Evolutionary conservation across 2,329 filamentous ascomycete genomes (phyloP), one percentile per base, ranked within the genome.

Genomic region (Aspergillus cejpii): DNA sequence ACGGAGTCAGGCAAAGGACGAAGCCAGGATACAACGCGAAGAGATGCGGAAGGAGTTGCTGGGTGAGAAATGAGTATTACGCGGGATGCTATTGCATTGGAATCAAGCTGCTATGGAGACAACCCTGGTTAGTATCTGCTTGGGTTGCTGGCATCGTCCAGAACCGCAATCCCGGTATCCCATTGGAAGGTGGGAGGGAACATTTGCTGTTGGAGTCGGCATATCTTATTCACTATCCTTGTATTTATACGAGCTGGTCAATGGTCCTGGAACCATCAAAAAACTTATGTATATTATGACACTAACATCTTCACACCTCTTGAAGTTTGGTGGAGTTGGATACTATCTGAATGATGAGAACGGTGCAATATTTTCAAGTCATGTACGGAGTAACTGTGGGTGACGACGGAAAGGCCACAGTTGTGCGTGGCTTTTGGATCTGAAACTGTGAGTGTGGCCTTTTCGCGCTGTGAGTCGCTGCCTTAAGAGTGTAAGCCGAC

Each of bases 11-110:
- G 55, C 51, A 1, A 62, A 63, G 49, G 64, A 66, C 14, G 62
- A 67, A 27, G 56, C 60, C 3, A 51, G 48, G 46, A 50, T 51
- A 50, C 66, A 68, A 49, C 54, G 58, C 8, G 65, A 68, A 39
- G 62, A 66, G 46, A 69, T 69, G 64, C 57, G 64, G 24, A 66
- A 65, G 54, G 65, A 69, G 44, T 46, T 69, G 45, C 46, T 63
- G 41, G 65, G 64, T 14, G 59, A 56, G 43, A 63, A 65, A 57
- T 65, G 48, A 37, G 24, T 12, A 8, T 33, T 17, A 8, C 14
- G 10, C 15, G 8, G 14, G 29, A 33, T 6, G 29, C 6, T 14
- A 2, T 10, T 11, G 31, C 31, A 34, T 34, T 34, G 11, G 5
- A 37, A 19, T 3, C n/a, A 12, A 15, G 4, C n/a, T 26, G 20